Base-by-base conservation (phyloP, 129 eudicot species). In the Arctium lappa region DNA sequence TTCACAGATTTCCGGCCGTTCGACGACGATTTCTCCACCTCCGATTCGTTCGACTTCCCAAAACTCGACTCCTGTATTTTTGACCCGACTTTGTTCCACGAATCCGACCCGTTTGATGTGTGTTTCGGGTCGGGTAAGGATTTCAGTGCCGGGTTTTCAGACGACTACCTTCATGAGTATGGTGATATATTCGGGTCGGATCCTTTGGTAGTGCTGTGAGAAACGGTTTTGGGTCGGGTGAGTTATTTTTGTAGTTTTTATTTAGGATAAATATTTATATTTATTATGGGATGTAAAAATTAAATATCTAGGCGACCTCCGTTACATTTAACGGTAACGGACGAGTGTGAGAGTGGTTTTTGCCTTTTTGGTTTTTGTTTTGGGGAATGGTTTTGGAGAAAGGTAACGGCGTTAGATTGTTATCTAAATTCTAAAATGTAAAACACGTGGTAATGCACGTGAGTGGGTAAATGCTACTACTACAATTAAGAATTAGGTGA, bases 101-200 rank as follows among this genome's bases (percentile, higher is more conserved):
- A 79, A 2, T 39, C 72, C 15, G 88, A 86, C 79, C 29, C 79
- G 37, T 9, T 18, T 0, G 79, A 72, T 1, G 2, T 75, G 80
- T 63, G 66, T n/a, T 6, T 69, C 70, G 87, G 86, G 88, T 32
- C 76, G 76, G 83, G 69, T 32, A 46, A 79, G 9, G 87, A 78
- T 62, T 69, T 76, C 46, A 65, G 53, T 9, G 79, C 81, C 80
- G 88, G 85, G 75, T 72, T 79, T 11, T 70, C 40, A 29, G 90
- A 88, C 11, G 97, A 91, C 33, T 81, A 72, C 33, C 91, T 90
- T 30, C 86, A 88, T 13, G 98, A 94, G 6, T 85, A 90, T 44
- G 90, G 88, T 4, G 98, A 94, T 69, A 74, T 94, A 73, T 88
- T 94, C 79, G 93, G 93, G 85, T 86, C 98, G 90, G 98, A 94